phyloP scores from a whole-genome alignment of 1,284 basidiomycete genomes.

The Cutaneotrichosporon cavernicola region DNA sequence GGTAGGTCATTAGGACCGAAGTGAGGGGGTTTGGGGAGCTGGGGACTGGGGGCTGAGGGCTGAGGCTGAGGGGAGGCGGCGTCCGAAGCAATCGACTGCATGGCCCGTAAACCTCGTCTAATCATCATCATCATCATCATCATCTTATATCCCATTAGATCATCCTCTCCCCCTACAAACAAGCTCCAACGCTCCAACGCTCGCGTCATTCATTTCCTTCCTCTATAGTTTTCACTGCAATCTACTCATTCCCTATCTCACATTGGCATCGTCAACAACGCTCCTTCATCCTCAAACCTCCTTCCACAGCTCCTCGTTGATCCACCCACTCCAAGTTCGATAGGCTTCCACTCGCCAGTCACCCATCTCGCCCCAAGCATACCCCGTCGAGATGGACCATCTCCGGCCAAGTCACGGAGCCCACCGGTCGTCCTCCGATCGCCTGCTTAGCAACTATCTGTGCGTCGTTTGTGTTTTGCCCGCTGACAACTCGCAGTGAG shows the following conservation, averaged over 20 bases:
- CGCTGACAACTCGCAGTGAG: constrained; percentile 32
- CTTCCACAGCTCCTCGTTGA: not conserved
- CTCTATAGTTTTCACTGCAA: not conserved
- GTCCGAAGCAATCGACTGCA: not conserved
- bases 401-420: constrained; percentile 44
- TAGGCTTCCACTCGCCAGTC: not conserved
- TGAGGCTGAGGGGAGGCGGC: not conserved
- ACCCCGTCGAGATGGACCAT: constrained; percentile 40
- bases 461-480: constrained; percentile 24
- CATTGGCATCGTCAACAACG: not conserved
- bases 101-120: not conserved
- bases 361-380: not conserved
- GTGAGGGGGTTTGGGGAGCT: not conserved
- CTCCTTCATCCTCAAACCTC: not conserved
- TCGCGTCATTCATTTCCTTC: not conserved
- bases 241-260: not conserved
- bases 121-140: not conserved
- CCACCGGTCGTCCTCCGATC: constrained; percentile 50
- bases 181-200: not conserved
- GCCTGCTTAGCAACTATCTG: constrained; percentile 53
- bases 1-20: not conserved
- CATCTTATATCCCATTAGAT: not conserved
- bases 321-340: not conserved
- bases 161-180: not conserved
- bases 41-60: too few species aligned